phyloP scores from a whole-genome alignment of 345 rosid species.

The Murraya paniculata region DNA sequence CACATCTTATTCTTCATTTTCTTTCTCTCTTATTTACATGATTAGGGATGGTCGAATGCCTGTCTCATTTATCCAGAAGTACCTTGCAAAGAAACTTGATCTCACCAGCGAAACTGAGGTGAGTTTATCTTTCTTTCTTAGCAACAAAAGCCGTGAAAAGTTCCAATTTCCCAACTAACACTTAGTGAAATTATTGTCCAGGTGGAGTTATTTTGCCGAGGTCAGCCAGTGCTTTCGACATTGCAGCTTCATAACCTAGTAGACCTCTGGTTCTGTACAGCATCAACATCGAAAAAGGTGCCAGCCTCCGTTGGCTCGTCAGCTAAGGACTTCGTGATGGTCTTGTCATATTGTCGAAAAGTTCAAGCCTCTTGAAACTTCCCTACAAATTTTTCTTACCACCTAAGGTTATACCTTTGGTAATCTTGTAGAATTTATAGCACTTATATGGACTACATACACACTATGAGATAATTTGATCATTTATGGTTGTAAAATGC shows the following conservation, averaged over 20 bases:
- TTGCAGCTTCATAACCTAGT: conserved; percentile 46
- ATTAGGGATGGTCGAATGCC: conserved; percentile 73
- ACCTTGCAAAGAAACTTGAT: conserved; percentile 65
- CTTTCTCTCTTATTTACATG: background rate
- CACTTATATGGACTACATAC: background rate
- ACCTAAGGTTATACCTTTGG: background rate
- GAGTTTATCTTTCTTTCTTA: conserved; percentile 10
- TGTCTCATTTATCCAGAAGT: conserved; percentile 63
- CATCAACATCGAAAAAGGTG: conserved; percentile 45
- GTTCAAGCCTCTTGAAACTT: conserved; percentile 22
- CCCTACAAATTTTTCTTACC: background rate
- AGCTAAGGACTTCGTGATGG: conserved; percentile 76
- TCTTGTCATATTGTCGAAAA: conserved; percentile 58
- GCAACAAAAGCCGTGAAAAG: background rate
- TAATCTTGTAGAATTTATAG: conserved; percentile 1
- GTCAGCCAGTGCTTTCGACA: conserved; percentile 49
- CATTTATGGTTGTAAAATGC: background rate
- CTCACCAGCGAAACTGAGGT: conserved; percentile 65
- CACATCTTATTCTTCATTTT: background rate
- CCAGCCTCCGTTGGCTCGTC: conserved; percentile 58
- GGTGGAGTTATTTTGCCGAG: conserved; percentile 73
- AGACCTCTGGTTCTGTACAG: conserved; percentile 58
- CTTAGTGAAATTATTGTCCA: conserved; percentile 9
- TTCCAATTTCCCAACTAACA: background rate
- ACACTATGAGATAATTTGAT: background rate